Evolutionary conservation across 768 basidiomycete genomes (phyloP).

Genomic region (Naematelia aurantialba): DNA sequence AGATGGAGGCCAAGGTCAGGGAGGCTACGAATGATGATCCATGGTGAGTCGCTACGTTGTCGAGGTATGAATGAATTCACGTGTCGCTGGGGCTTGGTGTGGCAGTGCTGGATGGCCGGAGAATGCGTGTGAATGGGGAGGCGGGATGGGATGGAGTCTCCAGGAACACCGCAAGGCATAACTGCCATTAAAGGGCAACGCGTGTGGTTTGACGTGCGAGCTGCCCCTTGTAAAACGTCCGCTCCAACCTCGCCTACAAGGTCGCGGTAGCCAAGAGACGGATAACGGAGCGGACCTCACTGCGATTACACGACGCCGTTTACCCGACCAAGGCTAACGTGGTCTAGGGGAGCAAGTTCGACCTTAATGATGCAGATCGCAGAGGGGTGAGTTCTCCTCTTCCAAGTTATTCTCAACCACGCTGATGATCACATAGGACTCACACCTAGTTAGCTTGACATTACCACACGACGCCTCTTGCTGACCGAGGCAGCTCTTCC

Average conservation of each 20-base stretch:
- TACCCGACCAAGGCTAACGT: constrained; percentile 9
- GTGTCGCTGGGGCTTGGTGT: background rate
- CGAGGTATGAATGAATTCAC: background rate
- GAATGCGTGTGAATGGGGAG: background rate
- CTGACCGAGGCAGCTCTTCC: constrained; percentile 63
- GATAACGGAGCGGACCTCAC: too few relatives aligned
- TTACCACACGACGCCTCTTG: background rate
- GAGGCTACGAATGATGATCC: constrained; percentile 98
- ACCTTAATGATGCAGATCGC: constrained; percentile 98
- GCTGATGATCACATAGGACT: constrained; percentile 59
- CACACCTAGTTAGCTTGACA: constrained; percentile 74
- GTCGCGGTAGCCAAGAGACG: too few relatives aligned
- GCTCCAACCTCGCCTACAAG: too few relatives aligned
- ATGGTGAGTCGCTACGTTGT: constrained; percentile 63
- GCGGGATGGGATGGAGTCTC: too few relatives aligned
- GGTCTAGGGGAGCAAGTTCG: constrained; percentile 85
- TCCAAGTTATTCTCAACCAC: background rate
- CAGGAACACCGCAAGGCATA: too few relatives aligned
- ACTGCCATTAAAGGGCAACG: too few relatives aligned
- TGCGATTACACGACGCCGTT: background rate
- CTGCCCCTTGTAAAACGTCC: too few relatives aligned
- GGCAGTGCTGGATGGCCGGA: too few relatives aligned
- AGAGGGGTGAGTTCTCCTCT: constrained; percentile 66
- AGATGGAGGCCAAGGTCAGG: constrained; percentile 93
- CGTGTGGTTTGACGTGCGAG: too few relatives aligned